Evolutionary conservation across 768 basidiomycete species (phyloP), one percentile per base, ranked within the genome.

Genomic region (Cantharellus anzutake): DNA sequence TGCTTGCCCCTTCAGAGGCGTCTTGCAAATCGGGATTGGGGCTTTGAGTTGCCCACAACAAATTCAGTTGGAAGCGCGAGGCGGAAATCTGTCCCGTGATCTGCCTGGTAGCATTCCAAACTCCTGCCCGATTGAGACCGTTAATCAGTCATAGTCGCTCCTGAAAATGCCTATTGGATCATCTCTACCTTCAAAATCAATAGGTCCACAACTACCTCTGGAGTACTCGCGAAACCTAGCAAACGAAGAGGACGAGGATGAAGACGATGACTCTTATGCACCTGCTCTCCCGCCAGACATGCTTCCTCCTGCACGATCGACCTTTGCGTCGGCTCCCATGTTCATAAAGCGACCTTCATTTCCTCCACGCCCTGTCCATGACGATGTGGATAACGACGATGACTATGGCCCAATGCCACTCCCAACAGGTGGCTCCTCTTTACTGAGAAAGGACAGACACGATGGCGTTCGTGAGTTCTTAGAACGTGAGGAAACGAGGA

Each of bases 391-490:
- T 29, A 56, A 61, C 42, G 59, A 60, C 16, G 66, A 61, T 3
- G 62, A 63, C 38, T 63, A 63, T 51, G 62, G 62, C 11, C 94
- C 94, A 0, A 78, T 76, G 68, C 91, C 89, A 0, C 72, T 84
- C 0, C 82, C 84, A 2, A 70, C 75, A 35, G 64, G 71, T 68
- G 58, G 71, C 63, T 58, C 61, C 5, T 67, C 71, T 44, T 29
- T 29, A 29, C 20, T 29, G 20, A 29, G 0, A 29, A 29, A 29
- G 20, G 68, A 70, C 59, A 77, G 76, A 63, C 72, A 73, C 39
- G 80, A 85, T 51, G 87, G 82, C 3, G 84, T 92, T 3, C 71
- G 78, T 53, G 84, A 87, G 68, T 97, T 97, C 63, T 70, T 90
- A 67, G 89, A 88, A 67, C 75, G 79, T 59, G 93, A 99, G 70